Evolutionary conservation across 768 basidiomycete species (phyloP), one percentile per base, ranked within the genome.

Genomic region (Polyporus arcularius): DNA sequence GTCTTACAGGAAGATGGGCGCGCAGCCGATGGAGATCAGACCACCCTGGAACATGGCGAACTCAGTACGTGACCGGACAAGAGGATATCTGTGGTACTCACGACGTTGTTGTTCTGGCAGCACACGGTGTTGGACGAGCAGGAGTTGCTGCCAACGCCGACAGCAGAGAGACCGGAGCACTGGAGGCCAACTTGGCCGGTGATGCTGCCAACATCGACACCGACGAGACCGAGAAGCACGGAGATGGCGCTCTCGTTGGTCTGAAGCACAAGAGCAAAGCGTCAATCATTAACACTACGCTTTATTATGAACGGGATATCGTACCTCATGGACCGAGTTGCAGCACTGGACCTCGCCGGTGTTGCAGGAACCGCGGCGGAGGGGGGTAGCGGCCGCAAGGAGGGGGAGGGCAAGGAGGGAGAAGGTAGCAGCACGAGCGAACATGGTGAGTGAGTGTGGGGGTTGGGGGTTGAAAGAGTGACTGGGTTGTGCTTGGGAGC

Each of bases 71-170:
- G n/a, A 47, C 12, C 35, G 40, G 0, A 21, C 15, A 26, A 26
- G 21, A 26, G 3, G 31, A 14, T 9, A 21, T 9, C 6, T 3
- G 42, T 5, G 40, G 10, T 14, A 60, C 63, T 52, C 38, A 65
- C 63, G 48, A 58, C 49, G 57, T 55, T 61, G 60, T 65, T 65
- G 63, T 65, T 54, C 56, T 61, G 28, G 63, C 63, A 61, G 63
- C 60, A 65, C 26, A 65, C 63, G 14, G 63, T n/a, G 26, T 40
- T 51, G 12, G 55, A 46, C 8, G 35, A 16, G 63, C 63, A 61
- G 16, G 63, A 18, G 51, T 21, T 40, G 38, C 40, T 26, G 45
- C 59, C 63, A 14, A 35, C 55, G 21, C 63, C 63, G 55, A 63
- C 39, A 45, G 54, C 55, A n/a, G 59, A 57, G 32, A 64, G 51